Conservation (phyloP, 1,284 basidiomycete species). For the Sporisorium exsertum region DNA sequence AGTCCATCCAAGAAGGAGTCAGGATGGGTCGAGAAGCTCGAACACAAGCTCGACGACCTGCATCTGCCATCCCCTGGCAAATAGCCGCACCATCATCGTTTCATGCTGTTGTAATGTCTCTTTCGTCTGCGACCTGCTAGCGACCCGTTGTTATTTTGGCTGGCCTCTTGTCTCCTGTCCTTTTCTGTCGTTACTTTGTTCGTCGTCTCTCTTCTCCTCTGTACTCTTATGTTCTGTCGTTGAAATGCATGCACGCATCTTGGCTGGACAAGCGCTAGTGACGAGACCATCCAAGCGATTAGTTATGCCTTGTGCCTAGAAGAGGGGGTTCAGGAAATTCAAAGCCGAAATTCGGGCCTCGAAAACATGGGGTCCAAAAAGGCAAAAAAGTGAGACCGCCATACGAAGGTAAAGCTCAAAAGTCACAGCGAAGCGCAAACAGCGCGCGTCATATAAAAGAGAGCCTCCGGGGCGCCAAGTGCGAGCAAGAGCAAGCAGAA, state of each 20-base stretch:
- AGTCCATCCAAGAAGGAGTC: constrained; percentile 10
- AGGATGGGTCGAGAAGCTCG: constrained; percentile 34
- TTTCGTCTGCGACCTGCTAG: background rate
- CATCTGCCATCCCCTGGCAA: constrained; percentile 22
- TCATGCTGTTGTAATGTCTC: background rate
- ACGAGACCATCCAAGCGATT: background rate
- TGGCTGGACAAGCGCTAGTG: background rate
- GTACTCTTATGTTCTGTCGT: background rate
- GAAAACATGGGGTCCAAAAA: constrained; percentile 3
- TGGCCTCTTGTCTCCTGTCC: background rate
- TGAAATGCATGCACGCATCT: background rate
- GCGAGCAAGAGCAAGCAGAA: background rate
- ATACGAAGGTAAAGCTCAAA: no score
- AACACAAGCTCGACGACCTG: constrained; percentile 27
- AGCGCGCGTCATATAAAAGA: constrained; percentile 1
- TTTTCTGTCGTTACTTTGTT: background rate
- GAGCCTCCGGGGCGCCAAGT: background rate
- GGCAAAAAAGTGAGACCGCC: constrained; percentile 1
- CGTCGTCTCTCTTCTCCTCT: background rate
- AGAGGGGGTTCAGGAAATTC: background rate
- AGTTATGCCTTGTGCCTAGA: background rate
- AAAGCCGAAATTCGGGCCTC: background rate
- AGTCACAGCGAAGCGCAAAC: background rate
- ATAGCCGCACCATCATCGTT: background rate
- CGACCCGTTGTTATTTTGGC: background rate